A percentile compares a stretch with the other conserved stretches of the same genome.
phyloP scores from a whole-genome alignment of 2,329 filamentous ascomycete species.

The Daldinia eschscholtzii region DNA sequence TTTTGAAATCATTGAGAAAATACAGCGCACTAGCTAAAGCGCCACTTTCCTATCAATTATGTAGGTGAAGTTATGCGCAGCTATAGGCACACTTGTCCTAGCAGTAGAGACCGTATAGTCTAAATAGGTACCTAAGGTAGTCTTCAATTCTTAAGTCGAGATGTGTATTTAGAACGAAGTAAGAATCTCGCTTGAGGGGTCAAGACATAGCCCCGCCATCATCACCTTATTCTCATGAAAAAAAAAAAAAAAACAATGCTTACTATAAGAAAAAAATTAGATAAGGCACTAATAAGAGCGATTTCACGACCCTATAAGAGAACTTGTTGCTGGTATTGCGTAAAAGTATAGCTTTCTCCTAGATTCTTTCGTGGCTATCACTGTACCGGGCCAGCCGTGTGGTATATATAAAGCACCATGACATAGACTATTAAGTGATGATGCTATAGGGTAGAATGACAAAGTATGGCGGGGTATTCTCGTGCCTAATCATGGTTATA shows the following conservation, averaged over 20 bases:
- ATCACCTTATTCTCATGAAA: neutral
- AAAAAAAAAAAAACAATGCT: neutral
- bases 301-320: neutral
- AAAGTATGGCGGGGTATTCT: neutral
- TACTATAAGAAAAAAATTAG: neutral
- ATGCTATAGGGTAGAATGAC: neutral
- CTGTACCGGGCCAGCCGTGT: neutral
- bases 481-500: neutral
- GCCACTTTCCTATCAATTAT: neutral
- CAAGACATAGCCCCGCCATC: neutral
- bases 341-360: neutral
- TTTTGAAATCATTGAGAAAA: neutral
- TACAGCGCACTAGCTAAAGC: neutral
- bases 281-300: neutral
- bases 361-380: neutral
- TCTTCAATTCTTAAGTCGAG: neutral
- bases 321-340: neutral
- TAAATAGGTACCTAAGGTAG: neutral
- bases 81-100: neutral
- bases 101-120: neutral
- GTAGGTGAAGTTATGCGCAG: neutral
- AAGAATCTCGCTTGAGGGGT: neutral
- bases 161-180: neutral
- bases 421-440: neutral
- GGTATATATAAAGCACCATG: neutral